Conservation (phyloP, 768 basidiomycete species). For the Steccherinum ochraceum region DNA sequence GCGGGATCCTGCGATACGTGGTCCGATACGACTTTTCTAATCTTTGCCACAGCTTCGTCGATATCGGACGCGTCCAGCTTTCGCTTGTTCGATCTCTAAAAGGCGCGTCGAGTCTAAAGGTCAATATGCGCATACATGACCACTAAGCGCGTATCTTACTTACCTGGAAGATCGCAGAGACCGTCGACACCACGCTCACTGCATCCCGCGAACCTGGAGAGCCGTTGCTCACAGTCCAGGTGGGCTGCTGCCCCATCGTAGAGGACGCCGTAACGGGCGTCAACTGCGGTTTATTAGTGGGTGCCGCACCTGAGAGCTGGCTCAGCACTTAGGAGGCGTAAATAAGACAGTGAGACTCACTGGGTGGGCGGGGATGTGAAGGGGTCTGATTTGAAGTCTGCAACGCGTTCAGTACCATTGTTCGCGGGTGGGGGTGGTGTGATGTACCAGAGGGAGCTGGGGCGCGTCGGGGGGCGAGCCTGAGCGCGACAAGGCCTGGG, state of each 20-base stretch:
- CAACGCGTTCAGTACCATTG: slow-evolving; percentile 24
- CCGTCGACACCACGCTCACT: not conserved
- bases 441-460: slow-evolving; percentile 26
- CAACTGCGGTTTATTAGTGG: slow-evolving; percentile 16
- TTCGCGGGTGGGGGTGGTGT: not conserved
- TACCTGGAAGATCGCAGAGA: slow-evolving; percentile 13
- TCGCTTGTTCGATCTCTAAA: slow-evolving; percentile 49
- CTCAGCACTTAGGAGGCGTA: not conserved
- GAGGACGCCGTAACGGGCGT: not conserved
- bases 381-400: slow-evolving; percentile 17
- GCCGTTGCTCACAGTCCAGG: not conserved
- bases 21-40: slow-evolving; percentile 78
- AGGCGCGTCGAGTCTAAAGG: no score
- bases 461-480: slow-evolving; percentile 34
- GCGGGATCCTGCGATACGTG: slow-evolving; percentile 71
- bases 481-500: slow-evolving; percentile 47
- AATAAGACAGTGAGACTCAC: not conserved
- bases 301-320: no score
- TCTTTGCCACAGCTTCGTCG: slow-evolving; percentile 67
- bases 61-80: slow-evolving; percentile 62
- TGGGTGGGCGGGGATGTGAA: not conserved
- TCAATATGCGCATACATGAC: no score
- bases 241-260: not conserved
- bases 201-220: not conserved
- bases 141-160: slow-evolving; percentile 8